Evolutionary conservation across 768 basidiomycete species (phyloP), one percentile per base, ranked within the genome.

Genomic region (Tylopilus sp.): DNA sequence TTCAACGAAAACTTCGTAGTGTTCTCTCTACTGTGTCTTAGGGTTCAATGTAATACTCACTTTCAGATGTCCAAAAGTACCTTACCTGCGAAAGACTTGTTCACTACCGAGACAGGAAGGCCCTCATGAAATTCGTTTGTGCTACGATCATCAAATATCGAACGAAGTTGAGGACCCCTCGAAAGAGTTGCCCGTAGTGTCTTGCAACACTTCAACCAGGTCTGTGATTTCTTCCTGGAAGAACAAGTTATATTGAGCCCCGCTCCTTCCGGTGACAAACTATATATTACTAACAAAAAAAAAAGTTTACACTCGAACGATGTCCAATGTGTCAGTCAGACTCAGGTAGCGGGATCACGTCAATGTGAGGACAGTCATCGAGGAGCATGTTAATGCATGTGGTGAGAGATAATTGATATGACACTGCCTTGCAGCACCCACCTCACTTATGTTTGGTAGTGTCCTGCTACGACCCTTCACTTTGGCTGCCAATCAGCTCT

Each of bases 311-410:
- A 89, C 1, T 88, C 88, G 0, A 56, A 68, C 0, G 64, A 74
- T 49, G 64, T 71, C 18, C 48, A 49, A 35, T 90, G 92, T 58
- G 74, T 99, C 26, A 94, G 95, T 0, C 97, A n/a, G n/a, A n/a
- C n/a, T n/a, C 97, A 12, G 97, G 95, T 0, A 98, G 95, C 0
- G 97, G 97, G 11, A 73, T 98, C 6, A 95, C 95, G 0, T 94
- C 97, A 0, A 89, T 97, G 82, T 75, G 93, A 45, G 82, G n/a
- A n/a, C 94, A 0, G 76, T 97, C 38, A 79, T 95, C 26, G 83
- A 97, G 65, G 83, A 92, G 56, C 81, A 95, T 1, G 67, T 86
- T 12, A 64, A 77, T 13, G 67, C 65, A 17, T 84, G 82, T 3
- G 76, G 81, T 1, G 62, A 69, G 15, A 72, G 91, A 91, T 51